Conservation (phyloP, 441 rosid genomes). For the Codiaeum variegatum region DNA sequence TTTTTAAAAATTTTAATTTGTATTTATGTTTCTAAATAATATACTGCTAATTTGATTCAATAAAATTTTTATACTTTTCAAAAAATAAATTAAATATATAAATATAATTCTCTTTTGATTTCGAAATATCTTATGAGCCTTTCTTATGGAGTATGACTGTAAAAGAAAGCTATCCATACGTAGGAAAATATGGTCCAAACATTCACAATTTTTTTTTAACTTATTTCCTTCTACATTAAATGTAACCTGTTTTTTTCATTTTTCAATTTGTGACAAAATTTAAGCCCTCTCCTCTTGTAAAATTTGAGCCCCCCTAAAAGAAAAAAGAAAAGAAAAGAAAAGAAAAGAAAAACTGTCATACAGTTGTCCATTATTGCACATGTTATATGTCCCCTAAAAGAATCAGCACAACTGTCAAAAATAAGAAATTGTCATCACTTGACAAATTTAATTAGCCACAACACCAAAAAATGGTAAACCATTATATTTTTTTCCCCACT, state of each 20-base stretch:
- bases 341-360: neutral
- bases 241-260: too few species aligned
- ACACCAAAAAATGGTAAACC: neutral
- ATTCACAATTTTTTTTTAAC: too few species aligned
- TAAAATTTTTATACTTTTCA: too few species aligned
- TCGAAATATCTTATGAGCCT: too few species aligned
- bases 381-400: slow-evolving; percentile 26
- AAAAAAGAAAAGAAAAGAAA: neutral
- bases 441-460: slow-evolving; percentile 6
- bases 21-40: too few species aligned
- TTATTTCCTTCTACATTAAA: too few species aligned
- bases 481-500: slow-evolving; percentile 19
- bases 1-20: too few species aligned
- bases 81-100: too few species aligned
- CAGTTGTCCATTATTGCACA: slow-evolving; percentile 20
- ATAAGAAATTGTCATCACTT: slow-evolving; percentile 19
- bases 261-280: too few species aligned
- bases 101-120: too few species aligned
- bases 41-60: too few species aligned
- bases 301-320: too few species aligned
- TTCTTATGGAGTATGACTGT: neutral
- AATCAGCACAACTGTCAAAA: slow-evolving; percentile 31
- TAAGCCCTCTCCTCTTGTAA: neutral
- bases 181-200: neutral
- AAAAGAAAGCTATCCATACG: neutral